Base-by-base conservation (phyloP, 2,329 filamentous ascomycete species). In the Pseudohalonectria lignicola region DNA sequence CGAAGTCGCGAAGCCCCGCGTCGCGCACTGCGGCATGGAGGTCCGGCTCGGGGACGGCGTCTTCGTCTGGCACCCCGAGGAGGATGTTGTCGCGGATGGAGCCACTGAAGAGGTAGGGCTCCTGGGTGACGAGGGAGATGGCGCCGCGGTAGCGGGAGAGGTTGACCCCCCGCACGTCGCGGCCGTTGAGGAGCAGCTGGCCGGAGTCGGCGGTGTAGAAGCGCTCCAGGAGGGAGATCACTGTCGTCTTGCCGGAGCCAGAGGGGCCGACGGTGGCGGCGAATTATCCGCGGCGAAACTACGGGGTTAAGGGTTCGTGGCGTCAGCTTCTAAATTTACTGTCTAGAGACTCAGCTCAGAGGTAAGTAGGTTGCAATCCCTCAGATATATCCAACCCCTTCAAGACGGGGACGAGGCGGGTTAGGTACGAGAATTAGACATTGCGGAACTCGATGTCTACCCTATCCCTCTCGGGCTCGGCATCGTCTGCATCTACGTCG, bases 1-100 rank as follows among this genome's bases (percentile, higher is more conserved):
- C 76, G 53, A 86, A 86, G 25, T 83, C 79, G 53, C 82, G 71
- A 41, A 85, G 77, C 25, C 76, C 79, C 8, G 81, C 81, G 45
- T 75, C 70, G 41, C 64, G 64, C 44, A 71, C 76, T 19, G 61
- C 69, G 36, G 64, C 59, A 49, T 73, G 62, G 3, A 77, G 55
- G 36, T 64, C 57, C 36, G 65, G 67, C 3, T 75, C 67, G 1
- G 62, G 60, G 1, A 79, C 61, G 1, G 34, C 73, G 23, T 26
- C 23, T 30, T 32, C 29, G 21, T 38, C 36, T 7, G 30, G 26
- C 16, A 38, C 20, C 4, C 77, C 77, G 46, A 81, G 81, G 2
- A 80, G 67, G 41, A 82, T 79, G 48, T 82, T 82, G 49, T 82
- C 77, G 37, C 72, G 68, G 29, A 82, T 73, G 36, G 71, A 76